Evolutionary conservation across 1,139 yeast species (phyloP), one percentile per base, ranked within the genome.

Genomic region (Pichia inconspicua): DNA sequence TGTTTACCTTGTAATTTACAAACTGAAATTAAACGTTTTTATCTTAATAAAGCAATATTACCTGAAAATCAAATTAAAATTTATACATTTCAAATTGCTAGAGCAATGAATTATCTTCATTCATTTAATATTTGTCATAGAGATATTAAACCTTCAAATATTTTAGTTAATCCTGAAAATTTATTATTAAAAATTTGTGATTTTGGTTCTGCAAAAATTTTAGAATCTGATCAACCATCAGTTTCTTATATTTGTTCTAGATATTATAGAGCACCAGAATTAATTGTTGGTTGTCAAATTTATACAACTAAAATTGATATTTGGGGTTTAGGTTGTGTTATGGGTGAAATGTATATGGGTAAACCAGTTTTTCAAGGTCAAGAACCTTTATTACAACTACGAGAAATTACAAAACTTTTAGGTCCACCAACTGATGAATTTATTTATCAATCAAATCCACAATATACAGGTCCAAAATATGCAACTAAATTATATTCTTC

Each of bases 251-350:
- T 85, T 49, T 84, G 92, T 65, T 82, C 89, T 25, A 73, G 94
- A 60, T 84, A 82, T 63, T 84, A 84, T 65, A 74, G 94, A 62
- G 92, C 94, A 3, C 95, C 95, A 1, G 95, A 84, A 65, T 69
- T 84, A 54, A 83, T 84, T 59, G 80, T 84, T 52, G 95, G 92
- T 0, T 83, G 88, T 59, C 77, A 84, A 40, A 71, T 78, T 45
- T 85, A 85, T 61, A 76, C 89, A 2, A 83, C 92, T 8, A 84
- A 83, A 60, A 84, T 85, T 51, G 95, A 85, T 63, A 79, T 84
- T 51, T 85, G 95, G 95, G 92, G 92, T 1, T 70, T 84, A 48
- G 95, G 95, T 1, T 85, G 95, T 71, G 92, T 84, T 10, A 70
- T 84, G 55, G 92, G 92, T 19, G 94, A 85, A 65, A 84, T 85